These are phyloP conservation scores for Mollisia scopiformis DNA, from an alignment of 2,329 filamentous ascomycete genomes.

Conservation along the genomic window DNA sequence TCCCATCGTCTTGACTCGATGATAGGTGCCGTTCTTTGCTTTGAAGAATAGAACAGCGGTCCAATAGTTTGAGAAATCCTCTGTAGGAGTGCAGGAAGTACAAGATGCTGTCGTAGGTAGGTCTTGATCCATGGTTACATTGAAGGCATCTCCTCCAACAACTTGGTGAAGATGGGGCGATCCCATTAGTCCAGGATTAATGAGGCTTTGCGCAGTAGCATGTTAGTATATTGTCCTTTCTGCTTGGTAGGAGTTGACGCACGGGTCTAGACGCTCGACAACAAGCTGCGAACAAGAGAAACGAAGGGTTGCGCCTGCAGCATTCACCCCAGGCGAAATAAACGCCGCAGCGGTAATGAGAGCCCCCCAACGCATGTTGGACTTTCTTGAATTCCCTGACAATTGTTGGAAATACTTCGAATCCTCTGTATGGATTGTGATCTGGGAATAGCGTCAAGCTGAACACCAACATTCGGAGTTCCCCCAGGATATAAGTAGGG, in stretches of 20 bases:
- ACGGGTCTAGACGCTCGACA: constrained; percentile 18
- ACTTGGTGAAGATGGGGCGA: constrained; percentile 19
- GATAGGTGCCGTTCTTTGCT: constrained; percentile 24
- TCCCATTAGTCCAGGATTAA: constrained; percentile 17
- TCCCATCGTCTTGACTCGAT: constrained; percentile 16
- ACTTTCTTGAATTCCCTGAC: not conserved
- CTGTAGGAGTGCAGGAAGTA: constrained; percentile 15
- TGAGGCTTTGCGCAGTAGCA: not conserved
- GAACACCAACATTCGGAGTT: not conserved
- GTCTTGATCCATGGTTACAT: constrained; percentile 14
- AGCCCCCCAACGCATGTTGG: constrained; percentile 15
- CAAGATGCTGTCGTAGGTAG: constrained; percentile 11
- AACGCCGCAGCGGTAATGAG: constrained; percentile 17
- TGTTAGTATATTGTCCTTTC: not conserved
- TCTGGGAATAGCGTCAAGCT: not conserved
- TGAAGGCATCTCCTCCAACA: constrained; percentile 20
- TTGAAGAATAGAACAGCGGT: constrained; percentile 37
- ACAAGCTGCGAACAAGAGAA: constrained; percentile 20
- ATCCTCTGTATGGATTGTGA: not conserved
- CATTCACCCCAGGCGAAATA: constrained; percentile 3
- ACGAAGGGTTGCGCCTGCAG: constrained; percentile 13
- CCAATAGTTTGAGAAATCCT: constrained; percentile 37
- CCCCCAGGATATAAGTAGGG: not conserved
- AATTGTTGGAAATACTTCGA: not conserved
- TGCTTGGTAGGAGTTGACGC: not conserved